phyloP scores from a whole-genome alignment of 306 rosid species.

The Lagenaria siceraria region DNA sequence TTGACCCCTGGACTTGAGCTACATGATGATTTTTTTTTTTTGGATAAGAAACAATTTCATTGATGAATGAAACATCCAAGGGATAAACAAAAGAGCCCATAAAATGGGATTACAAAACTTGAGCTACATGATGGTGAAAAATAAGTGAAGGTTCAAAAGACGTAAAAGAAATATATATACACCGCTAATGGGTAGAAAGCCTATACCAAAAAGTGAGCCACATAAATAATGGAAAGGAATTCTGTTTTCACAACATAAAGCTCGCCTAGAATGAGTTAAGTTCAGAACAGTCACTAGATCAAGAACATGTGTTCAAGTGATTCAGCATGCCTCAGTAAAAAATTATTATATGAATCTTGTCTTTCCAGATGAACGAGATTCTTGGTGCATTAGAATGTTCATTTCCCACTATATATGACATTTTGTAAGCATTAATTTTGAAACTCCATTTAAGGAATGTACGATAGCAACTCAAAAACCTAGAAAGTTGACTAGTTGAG shows the following conservation, averaged over 20 bases:
- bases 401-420: background rate
- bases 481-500: background rate
- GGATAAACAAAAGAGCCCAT: too few species aligned
- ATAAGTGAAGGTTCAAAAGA: background rate
- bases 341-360: background rate
- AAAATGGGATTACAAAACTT: too few species aligned
- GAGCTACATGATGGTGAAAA: constrained; percentile 43
- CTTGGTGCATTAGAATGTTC: background rate
- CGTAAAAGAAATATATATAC: background rate
- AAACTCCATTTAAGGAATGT: background rate
- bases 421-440: background rate
- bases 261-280: background rate
- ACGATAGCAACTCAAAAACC: background rate
- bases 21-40: too few species aligned
- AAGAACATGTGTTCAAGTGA: background rate
- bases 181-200: background rate
- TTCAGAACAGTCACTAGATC: background rate
- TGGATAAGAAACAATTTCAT: too few species aligned
- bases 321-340: background rate
- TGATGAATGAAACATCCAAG: too few species aligned
- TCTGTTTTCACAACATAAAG: background rate
- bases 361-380: background rate
- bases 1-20: constrained; percentile 98
- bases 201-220: constrained; percentile 7
- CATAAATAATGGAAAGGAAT: background rate